Evolutionary conservation across 2,329 filamentous ascomycete species (phyloP), one percentile per base, ranked within the genome.

Genomic region (Paraphoma chrysanthemicola): DNA sequence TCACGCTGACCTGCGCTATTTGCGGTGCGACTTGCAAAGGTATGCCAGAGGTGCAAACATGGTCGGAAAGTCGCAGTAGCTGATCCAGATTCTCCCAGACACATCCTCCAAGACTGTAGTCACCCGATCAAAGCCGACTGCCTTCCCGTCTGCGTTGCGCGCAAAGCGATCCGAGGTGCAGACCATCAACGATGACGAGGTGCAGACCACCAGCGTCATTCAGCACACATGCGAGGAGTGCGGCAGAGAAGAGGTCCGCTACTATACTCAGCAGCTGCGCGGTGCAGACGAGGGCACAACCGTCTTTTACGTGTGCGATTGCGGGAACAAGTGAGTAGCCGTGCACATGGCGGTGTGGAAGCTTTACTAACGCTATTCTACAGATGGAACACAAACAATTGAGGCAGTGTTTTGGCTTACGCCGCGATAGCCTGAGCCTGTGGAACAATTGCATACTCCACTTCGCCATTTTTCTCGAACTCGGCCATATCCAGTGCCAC

Each of bases 401-500:
- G 80, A 82, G 69, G 86, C 78, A 76, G 51, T 42, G 33, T 48
- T 58, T n/a, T 48, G 51, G 28, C 55, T 55, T 63, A 74, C 41
- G 69, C 73, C 17, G 55, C 69, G 48, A 74, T 54, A 44, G 67
- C 48, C 60, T 69, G 62, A n/a, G 61, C 64, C 42, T 75, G 69
- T 17, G 93, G 94, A 65, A 98, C 89, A 71, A 97, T 85, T 45
- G 95, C 95, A 82, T 99, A 99, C 75, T 99, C 93, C 31, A 88
- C 81, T 78, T 97, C 88, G 42, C 91, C 91, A 66, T 88, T 91
- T 82, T 91, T 92, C 83, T 99, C 95, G 72, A 92, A 97, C 73
- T 97, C 94, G 10, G 93, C 95, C 92, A 99, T 99, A 77, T 99
- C 95, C 64, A 99, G 83, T 44, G 95, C 95, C 53, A 99, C 95